Conservation (phyloP, 345 rosid species). For the Pseudoturritis turrita region DNA sequence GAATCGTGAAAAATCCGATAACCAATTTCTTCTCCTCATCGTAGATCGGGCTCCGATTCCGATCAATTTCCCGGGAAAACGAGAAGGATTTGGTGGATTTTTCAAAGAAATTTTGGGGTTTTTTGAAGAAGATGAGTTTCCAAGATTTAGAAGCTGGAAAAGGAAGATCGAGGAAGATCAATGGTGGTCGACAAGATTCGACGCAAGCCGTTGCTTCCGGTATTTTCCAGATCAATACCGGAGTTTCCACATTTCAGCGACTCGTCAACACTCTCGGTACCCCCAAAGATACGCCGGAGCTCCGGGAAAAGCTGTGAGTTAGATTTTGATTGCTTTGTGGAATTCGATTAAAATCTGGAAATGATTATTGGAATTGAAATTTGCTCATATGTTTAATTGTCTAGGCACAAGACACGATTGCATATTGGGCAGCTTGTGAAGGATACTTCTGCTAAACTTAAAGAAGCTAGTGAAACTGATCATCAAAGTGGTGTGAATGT, state of each 20-base stretch:
- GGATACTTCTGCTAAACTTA: conserved; percentile 92
- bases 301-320: conserved; percentile 82
- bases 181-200: conserved; percentile 65
- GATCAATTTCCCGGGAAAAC: not conserved
- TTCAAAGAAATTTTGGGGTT: conserved; percentile 12
- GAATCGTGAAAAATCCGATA: not conserved
- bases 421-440: conserved; percentile 91
- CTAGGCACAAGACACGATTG: conserved; percentile 81
- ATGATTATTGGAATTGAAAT: not conserved
- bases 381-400: not conserved
- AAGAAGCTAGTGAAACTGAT: conserved; percentile 88
- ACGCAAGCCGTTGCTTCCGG: conserved; percentile 94
- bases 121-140: conserved; percentile 60
- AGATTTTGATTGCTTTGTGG: not conserved
- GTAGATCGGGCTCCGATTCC: not conserved
- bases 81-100: not conserved
- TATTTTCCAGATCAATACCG: conserved; percentile 96
- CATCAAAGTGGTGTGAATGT: conserved; percentile 66
- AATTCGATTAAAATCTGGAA: not conserved
- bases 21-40: not conserved
- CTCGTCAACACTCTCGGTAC: conserved; percentile 96
- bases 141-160: conserved; percentile 79
- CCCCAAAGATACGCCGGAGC: conserved; percentile 93
- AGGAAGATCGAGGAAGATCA: conserved; percentile 56
- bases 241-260: conserved; percentile 88